Base-by-base conservation (phyloP, 1,284 basidiomycete genomes). In the Thelephora terrestris region DNA sequence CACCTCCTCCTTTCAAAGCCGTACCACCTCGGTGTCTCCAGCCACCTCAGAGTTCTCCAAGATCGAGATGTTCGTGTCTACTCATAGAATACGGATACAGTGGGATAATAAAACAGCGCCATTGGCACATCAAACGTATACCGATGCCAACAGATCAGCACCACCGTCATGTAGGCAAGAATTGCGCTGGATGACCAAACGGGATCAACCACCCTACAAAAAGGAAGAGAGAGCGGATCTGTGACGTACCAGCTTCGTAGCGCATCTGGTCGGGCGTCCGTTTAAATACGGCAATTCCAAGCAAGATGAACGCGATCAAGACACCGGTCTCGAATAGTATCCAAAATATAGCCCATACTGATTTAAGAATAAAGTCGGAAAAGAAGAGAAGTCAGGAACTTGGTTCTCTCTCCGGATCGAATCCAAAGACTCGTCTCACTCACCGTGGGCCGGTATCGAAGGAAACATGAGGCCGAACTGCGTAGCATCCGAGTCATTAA, bases 401-500 rank as follows among this genome's bases (percentile, higher is more conserved):
- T 20, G n/a, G 5, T 34, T 14, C 20, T 24, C 12, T 7, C 34
- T 36, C 14, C 38, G n/a, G 25, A n/a, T 7, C 14, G 14, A 7
- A 27, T 49, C 27, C 24, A 2, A 45, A 45, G 27, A 21, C 21
- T 39, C 44, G 20, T 23, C 39, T 35, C 37, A 64, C 73, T 53
- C 63, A 85, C 86, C 64, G 56, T 88, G 84, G 24, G 84, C 71
- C 34, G 75, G 71, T 49, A 85, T 71, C 9, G 66, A 64, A 7
- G 85, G 85, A 62, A 73, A 89, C 47, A 90, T 60, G 38, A 87
- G 63, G 14, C 74, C 64, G 59, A 85, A 90, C 58, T 90, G 86
- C 4, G 85, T 85, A 42, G 82, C 81, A 58, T 90, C 86, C 3
- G 86, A 88, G 58, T 88, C 85, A 57, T 90, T 90, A 21, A 76